Evolutionary conservation across 345 rosid genomes (phyloP), one percentile per base, ranked within the genome.

Genomic region (Raphanus sativus): DNA sequence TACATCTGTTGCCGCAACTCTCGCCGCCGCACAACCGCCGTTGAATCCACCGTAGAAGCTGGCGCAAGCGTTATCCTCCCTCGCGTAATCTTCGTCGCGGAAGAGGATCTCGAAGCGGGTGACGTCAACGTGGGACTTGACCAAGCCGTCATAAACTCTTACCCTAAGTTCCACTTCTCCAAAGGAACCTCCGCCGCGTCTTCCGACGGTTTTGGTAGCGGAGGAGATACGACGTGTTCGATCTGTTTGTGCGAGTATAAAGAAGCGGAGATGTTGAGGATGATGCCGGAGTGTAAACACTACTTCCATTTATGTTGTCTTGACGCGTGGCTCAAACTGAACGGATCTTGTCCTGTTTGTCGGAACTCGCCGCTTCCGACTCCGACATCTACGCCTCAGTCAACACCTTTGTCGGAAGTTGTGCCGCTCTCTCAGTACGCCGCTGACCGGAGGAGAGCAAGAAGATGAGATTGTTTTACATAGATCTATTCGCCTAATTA

Each of bases 211-310:
- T 74, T 34, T 11, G 30, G 62, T 6, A 62, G 54, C 5, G 76
- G 76, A 0, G 78, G 70, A 56, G 81, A 82, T 58, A 84, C 86
- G n/a, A 86, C 89, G 8, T 95, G 99, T 67, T 89, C 99, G 82
- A 93, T 95, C 63, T 95, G 99, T 83, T 70, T 95, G 59, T 89
- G 96, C 32, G 98, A 95, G 86, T 95, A 91, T 83, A 91, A 72
- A 82, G 97, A 95, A 56, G 75, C 77, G 67, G 99, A 95, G 97
- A 88, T 93, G 97, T 15, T 93, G 80, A 88, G 98, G 83, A 92
- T 95, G 98, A 95, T 92, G 99, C 99, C 99, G 0, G 99, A 95
- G 82, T 95, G 99, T 45, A 84, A 91, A 55, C 99, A 95, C 77
- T 87, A 66, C 76, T 95, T 95, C 79, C 99, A 95, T 69, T 61